Conservation (phyloP, 306 rosid genomes). For the Ammopiptanthus mongolicus region DNA sequence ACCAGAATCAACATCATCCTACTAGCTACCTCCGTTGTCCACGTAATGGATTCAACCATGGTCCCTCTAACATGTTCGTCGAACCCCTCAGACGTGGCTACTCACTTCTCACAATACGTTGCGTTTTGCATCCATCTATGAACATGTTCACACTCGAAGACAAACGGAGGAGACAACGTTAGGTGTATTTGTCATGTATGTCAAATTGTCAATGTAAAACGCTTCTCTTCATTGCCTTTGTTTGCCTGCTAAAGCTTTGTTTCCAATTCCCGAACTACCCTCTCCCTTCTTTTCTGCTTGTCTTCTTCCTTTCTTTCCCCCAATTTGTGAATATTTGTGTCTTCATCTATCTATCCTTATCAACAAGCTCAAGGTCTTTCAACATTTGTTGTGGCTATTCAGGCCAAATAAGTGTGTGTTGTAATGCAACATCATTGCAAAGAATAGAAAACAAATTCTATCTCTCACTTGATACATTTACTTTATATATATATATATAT, state of each 20-base stretch:
- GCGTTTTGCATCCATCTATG: not conserved
- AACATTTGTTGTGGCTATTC: conserved; percentile 18
- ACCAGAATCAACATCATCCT: conserved; percentile 2
- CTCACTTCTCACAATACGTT: not conserved
- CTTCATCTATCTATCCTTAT: not conserved
- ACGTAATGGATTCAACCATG: not conserved
- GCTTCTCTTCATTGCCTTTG: not conserved
- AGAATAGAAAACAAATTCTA: not conserved
- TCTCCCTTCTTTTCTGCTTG: not conserved
- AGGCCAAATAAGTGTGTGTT: conserved; percentile 23
- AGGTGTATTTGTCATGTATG: not conserved
- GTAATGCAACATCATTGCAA: not conserved
- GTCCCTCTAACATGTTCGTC: conserved; percentile 38
- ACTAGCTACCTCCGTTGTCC: not conserved
- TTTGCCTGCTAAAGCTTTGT: not conserved
- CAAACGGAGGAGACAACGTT: not conserved
- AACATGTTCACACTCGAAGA: not conserved
- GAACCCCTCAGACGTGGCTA: conserved; percentile 25
- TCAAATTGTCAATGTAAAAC: not conserved
- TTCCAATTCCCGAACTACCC: not conserved
- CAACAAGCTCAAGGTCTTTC: conserved; percentile 10
- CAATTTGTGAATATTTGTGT: not conserved
- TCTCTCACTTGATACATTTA: too few relatives aligned
- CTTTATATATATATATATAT: too few relatives aligned
- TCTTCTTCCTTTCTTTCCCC: not conserved